Percentiles rank a stretch among this genome's conserved stretches.
These are phyloP conservation scores for Malania oleifera DNA, from an alignment of 164 flowering plant genomes.

Conservation along the genomic window DNA sequence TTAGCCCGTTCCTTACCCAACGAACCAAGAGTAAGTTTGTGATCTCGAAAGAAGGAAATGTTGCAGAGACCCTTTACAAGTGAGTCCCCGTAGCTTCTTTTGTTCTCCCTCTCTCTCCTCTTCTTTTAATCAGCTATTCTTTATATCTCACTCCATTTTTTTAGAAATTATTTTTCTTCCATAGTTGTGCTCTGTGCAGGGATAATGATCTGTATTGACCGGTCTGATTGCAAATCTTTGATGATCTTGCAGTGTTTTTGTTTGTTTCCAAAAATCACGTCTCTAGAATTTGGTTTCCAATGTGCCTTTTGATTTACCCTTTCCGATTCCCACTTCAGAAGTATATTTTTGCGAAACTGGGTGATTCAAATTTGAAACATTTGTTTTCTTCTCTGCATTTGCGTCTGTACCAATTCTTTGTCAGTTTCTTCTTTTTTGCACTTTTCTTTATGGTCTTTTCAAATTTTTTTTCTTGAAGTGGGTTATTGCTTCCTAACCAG, in stretches of 20 bases:
- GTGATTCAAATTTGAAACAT: background rate
- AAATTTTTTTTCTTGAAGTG: background rate
- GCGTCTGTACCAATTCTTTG: background rate
- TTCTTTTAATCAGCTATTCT: background rate
- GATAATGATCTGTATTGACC: no score
- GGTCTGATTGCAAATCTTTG: no score
- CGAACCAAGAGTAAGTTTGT: slow-evolving; percentile 98
- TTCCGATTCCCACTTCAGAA: slow-evolving; percentile 1
- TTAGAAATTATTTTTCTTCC: no score
- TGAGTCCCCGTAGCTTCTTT: slow-evolving; percentile 19
- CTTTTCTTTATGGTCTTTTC: background rate
- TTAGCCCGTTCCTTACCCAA: slow-evolving; percentile 91
- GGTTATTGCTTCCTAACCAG: slow-evolving; percentile 26
- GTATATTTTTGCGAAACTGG: background rate
- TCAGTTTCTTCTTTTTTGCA: background rate
- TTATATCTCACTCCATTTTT: background rate
- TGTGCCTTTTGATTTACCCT: background rate
- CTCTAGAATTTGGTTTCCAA: background rate
- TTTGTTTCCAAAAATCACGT: no score
- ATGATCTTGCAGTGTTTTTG: no score
- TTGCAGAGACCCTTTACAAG: slow-evolving; percentile 92
- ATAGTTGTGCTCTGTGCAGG: no score
- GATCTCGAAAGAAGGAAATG: slow-evolving; percentile 75
- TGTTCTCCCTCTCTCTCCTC: background rate
- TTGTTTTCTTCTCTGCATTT: background rate